Conservation (phyloP, 768 basidiomycete genomes). For the Hericium coralloides region DNA sequence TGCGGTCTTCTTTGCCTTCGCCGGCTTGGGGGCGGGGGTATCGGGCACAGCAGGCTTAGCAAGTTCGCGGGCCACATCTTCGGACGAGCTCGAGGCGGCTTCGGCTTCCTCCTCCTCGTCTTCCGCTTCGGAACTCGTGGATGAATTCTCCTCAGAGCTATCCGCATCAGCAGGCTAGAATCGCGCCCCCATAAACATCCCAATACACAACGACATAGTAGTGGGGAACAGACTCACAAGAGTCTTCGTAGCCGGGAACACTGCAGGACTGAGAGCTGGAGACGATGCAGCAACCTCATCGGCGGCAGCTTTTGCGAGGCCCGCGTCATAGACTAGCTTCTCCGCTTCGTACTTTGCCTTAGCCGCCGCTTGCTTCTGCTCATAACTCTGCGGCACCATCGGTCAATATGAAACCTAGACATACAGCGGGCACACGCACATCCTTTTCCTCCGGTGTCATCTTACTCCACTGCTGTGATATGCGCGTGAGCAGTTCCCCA, state of each 20-base stretch:
- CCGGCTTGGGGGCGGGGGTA: background rate
- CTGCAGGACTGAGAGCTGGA: background rate
- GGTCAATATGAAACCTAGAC: background rate
- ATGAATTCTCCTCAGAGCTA: conserved; percentile 5
- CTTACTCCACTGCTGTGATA: conserved; percentile 65
- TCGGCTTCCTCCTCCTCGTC: conserved; percentile 12
- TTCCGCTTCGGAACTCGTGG: conserved; percentile 1
- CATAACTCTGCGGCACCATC: conserved; percentile 40
- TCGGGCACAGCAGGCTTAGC: background rate
- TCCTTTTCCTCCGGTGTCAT: conserved; percentile 65
- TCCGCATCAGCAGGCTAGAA: conserved; percentile 1
- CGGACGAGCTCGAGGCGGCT: background rate
- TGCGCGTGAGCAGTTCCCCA: conserved; percentile 60
- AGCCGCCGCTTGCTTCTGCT: conserved; percentile 40
- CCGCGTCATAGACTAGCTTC: conserved; percentile 57
- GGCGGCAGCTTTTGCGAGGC: conserved; percentile 15
- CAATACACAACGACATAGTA: too few species aligned
- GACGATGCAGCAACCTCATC: background rate
- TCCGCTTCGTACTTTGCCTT: conserved; percentile 57
- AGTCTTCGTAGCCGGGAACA: background rate
- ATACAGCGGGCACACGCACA: conserved; percentile 35
- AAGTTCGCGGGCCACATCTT: background rate
- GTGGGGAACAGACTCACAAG: too few species aligned
- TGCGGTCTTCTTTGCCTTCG: conserved; percentile 11
- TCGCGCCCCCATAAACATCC: background rate